Evolutionary conservation across 23 red algal species (phyloP).

Genomic region (Gracilaria vermiculophylla): DNA sequence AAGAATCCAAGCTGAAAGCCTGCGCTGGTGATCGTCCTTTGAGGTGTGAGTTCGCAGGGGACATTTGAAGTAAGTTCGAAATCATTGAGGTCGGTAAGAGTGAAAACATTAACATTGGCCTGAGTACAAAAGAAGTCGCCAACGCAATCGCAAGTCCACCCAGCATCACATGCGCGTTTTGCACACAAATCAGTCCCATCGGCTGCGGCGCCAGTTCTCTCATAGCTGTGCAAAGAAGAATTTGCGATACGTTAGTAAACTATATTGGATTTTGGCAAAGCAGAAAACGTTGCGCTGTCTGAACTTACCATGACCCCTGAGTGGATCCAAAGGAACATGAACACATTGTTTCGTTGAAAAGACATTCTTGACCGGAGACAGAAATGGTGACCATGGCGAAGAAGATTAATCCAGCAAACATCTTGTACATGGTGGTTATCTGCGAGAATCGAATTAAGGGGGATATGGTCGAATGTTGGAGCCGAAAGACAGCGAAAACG

Average conservation of each 20-base stretch:
- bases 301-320: slow-evolving; percentile 39
- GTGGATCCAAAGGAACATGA: slow-evolving; percentile 51
- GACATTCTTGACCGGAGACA: slow-evolving; percentile 20
- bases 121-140: slow-evolving; percentile 51
- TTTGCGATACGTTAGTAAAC: background rate
- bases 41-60: slow-evolving; percentile 18
- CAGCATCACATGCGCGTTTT: slow-evolving; percentile 33
- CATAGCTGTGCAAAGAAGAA: slow-evolving; percentile 3
- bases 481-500: background rate
- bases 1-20: slow-evolving; percentile 51
- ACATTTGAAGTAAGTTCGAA: slow-evolving; percentile 29
- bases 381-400: background rate
- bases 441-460: background rate
- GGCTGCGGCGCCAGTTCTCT: slow-evolving; percentile 9
- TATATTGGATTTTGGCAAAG: background rate
- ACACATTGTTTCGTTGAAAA: slow-evolving; percentile 55
- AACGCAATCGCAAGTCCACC: slow-evolving; percentile 43
- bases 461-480: background rate
- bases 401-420: background rate
- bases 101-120: slow-evolving; percentile 43
- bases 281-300: background rate
- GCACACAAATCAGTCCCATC: slow-evolving; percentile 30
- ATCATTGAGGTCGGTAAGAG: slow-evolving; percentile 34
- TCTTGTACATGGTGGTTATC: background rate
- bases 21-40: slow-evolving; percentile 40